Conservation (phyloP, 2,329 filamentous ascomycete genomes). For the Plectosphaerella plurivora region DNA sequence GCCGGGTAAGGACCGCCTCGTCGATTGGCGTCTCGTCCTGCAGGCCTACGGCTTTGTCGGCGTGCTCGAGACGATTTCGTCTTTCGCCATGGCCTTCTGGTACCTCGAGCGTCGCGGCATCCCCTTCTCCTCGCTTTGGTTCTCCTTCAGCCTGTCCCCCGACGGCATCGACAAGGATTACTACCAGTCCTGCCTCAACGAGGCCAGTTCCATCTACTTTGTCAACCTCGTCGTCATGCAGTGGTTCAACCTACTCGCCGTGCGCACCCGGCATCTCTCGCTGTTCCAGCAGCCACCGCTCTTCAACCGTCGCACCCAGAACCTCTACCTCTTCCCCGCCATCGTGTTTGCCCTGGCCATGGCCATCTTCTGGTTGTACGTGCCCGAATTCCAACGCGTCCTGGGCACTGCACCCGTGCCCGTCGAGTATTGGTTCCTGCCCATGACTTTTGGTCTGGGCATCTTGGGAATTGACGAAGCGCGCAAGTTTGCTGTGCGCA, state of each 20-base stretch:
- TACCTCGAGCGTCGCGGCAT: slow-evolving; percentile 60
- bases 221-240: slow-evolving; percentile 79
- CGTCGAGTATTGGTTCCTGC: slow-evolving; percentile 72
- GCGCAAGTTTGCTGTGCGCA: slow-evolving; percentile 42
- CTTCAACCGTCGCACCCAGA: slow-evolving; percentile 61
- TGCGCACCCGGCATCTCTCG: slow-evolving; percentile 60
- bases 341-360: slow-evolving; percentile 66
- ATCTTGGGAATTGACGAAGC: slow-evolving; percentile 49
- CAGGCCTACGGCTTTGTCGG: slow-evolving; percentile 72
- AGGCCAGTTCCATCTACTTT: slow-evolving; percentile 72
- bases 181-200: slow-evolving; percentile 52
- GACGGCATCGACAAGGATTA: slow-evolving; percentile 47
- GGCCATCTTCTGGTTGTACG: slow-evolving; percentile 67
- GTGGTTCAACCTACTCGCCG: slow-evolving; percentile 70
- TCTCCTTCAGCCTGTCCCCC: slow-evolving; percentile 57
- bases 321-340: slow-evolving; percentile 65
- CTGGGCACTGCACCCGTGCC: slow-evolving; percentile 61
- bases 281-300: slow-evolving; percentile 70
- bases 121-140: slow-evolving; percentile 61
- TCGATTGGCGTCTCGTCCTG: slow-evolving; percentile 67
- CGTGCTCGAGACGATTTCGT: slow-evolving; percentile 53
- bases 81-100: slow-evolving; percentile 64
- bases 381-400: slow-evolving; percentile 57
- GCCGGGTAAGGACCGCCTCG: slow-evolving; percentile 64
- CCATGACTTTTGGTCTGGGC: slow-evolving; percentile 63